Evolutionary conservation across 2,329 filamentous ascomycete genomes (phyloP), one percentile per base, ranked within the genome.

Genomic region (Talaromyces sp.): DNA sequence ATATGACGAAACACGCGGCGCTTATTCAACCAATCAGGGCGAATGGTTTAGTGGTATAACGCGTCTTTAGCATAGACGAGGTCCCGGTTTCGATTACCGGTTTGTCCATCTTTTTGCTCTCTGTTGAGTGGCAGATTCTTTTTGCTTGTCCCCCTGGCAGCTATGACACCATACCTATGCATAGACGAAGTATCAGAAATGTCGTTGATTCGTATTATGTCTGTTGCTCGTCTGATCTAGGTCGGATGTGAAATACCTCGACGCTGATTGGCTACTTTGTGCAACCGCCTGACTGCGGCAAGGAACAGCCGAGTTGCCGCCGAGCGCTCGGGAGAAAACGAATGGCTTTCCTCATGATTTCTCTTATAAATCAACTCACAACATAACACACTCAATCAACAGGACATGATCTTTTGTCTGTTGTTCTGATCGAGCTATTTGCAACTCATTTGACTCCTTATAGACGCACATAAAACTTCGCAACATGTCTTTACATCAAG

Each of bases 401-500:
- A 39, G 35, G 22, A 58, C 50, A 54, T 35, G 27, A 1, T 13
- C 13, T 37, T 7, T 54, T 22, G 27, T 37, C 19, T 22, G 27
- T 19, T 8, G 17, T 11, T 52, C 27, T n/a, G 2, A 9, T 19
- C 11, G 50, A 35, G 17, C 3, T 19, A 0, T 11, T 19, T 11
- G 7, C 11, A 27, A 6, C 7, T 7, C 6, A 25, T 4, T n/a
- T n/a, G 22, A 41, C 2, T 31, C 10, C 6, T 11, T 15, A 2
- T 10, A 54, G 39, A 50, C 67, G 73, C 63, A 56, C 15, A 9
- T 45, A 17, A 5, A 37, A 8, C 6, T n/a, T 27, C n/a, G 15
- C 35, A 62, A 33, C 7, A 82, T 82, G 80, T 78, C 77, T 64
- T 70, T 81, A 65, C 74, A 72, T 69, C 76, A 73, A 63, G 68